A percentile compares a stretch with the other conserved stretches of the same genome.
phyloP scores from a whole-genome alignment of 495 filamentous ascomycete genomes.

The Annulohypoxylon nitens region DNA sequence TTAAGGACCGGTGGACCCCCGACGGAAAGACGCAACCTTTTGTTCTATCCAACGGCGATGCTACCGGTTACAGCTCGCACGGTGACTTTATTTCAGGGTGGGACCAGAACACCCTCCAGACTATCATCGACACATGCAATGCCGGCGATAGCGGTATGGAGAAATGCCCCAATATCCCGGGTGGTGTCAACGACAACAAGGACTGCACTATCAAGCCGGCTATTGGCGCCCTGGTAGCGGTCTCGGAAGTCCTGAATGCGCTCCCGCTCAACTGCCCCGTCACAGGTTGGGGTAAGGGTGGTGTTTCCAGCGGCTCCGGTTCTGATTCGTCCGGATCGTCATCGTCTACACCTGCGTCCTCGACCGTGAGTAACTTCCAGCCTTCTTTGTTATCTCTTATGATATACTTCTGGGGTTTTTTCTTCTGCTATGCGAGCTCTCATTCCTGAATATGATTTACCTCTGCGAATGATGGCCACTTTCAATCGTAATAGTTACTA shows the following conservation, averaged over 20 bases:
- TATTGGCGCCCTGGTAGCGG: conserved; percentile 51
- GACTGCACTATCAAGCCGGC: conserved; percentile 64
- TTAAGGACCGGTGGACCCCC: conserved; percentile 68
- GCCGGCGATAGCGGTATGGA: conserved; percentile 65
- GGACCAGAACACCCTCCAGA: conserved; percentile 71
- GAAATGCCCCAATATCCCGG: conserved; percentile 65
- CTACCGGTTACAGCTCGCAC: conserved; percentile 71
- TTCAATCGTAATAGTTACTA: conserved; percentile 18
- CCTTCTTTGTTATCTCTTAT: conserved; percentile 19
- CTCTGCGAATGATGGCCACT: background rate
- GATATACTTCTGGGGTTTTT: conserved; percentile 13
- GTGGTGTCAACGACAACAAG: conserved; percentile 55
- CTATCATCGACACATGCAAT: conserved; percentile 72
- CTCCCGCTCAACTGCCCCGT: conserved; percentile 73
- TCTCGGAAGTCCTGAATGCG: conserved; percentile 48
- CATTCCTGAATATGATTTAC: background rate
- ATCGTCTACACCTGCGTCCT: conserved; percentile 12
- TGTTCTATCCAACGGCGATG: conserved; percentile 72
- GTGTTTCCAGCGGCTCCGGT: conserved; percentile 47
- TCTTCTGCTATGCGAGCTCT: conserved; percentile 10
- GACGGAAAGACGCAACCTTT: conserved; percentile 71
- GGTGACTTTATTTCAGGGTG: conserved; percentile 82
- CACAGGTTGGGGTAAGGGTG: conserved; percentile 56
- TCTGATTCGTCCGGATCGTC: conserved; percentile 24
- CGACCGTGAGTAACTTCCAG: conserved; percentile 37